Conservation (phyloP, 331 rosid genomes). For the Prunus yedoensis region DNA sequence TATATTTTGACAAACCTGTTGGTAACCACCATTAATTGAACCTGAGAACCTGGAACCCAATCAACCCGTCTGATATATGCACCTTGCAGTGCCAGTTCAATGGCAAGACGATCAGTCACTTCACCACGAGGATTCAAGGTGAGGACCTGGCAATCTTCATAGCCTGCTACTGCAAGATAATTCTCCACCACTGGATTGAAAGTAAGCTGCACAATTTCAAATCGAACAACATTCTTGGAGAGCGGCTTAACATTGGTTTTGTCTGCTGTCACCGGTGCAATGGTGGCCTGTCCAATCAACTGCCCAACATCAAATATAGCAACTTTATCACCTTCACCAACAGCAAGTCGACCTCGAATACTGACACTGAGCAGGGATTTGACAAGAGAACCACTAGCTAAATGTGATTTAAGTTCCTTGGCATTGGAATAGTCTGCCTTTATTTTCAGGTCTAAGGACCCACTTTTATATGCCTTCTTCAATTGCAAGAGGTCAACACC, state of each 20-base stretch:
- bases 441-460: too few relatives aligned
- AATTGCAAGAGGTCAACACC: too few relatives aligned
- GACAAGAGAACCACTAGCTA: slow-evolving; percentile 91
- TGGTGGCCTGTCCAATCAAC: too few relatives aligned
- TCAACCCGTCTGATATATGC: slow-evolving; percentile 84
- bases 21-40: slow-evolving; percentile 90
- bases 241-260: slow-evolving; percentile 95
- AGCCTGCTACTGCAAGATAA: slow-evolving; percentile 90
- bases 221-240: slow-evolving; percentile 85
- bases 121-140: slow-evolving; percentile 93
- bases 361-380: slow-evolving; percentile 91
- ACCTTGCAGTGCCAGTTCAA: slow-evolving; percentile 93
- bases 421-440: slow-evolving; percentile 92
- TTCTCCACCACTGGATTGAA: slow-evolving; percentile 82
- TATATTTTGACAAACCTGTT: slow-evolving; percentile 88
- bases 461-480: too few relatives aligned
- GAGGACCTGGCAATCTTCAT: slow-evolving; percentile 87
- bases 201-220: slow-evolving; percentile 86
- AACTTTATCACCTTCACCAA: slow-evolving; percentile 99
- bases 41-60: slow-evolving; percentile 99
- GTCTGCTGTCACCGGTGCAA: slow-evolving; percentile 93
- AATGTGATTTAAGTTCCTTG: slow-evolving; percentile 90
- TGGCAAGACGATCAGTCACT: slow-evolving; percentile 95
- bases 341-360: slow-evolving; percentile 87
- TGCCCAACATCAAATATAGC: slow-evolving; percentile 94